Percentiles rank a stretch among this genome's conserved stretches.
These are phyloP conservation scores for Epipyxis sp. DNA, from an alignment of 108 stramenopile genomes.

Conservation along the genomic window DNA sequence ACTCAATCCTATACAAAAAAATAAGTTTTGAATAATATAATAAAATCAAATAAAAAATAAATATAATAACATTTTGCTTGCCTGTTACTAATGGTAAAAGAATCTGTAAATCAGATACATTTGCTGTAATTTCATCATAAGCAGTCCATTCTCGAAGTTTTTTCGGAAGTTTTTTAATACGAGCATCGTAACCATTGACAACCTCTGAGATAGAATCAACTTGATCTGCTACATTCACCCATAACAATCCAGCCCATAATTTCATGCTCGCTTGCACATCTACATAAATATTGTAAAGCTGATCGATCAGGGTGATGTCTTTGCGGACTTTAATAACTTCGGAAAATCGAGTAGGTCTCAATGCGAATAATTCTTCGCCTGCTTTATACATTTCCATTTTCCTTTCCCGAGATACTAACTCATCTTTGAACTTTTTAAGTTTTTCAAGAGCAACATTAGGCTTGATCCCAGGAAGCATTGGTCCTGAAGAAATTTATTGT, in stretches of 20 bases:
- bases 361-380: conserved; percentile 64
- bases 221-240: conserved; percentile 48
- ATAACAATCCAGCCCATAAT: conserved; percentile 35
- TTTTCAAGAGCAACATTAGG: conserved; percentile 46
- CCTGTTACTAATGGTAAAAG: conserved; percentile 57
- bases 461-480: conserved; percentile 20
- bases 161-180: conserved; percentile 58
- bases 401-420: conserved; percentile 54
- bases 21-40: too few relatives aligned
- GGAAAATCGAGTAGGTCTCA: conserved; percentile 50
- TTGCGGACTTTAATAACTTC: conserved; percentile 58
- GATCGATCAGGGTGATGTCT: conserved; percentile 57
- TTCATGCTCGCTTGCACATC: conserved; percentile 58
- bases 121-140: conserved; percentile 38
- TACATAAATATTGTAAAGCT: conserved; percentile 60
- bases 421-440: conserved; percentile 57
- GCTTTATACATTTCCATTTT: conserved; percentile 59
- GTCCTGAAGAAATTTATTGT: too few relatives aligned
- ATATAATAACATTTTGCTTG: too few relatives aligned
- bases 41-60: too few relatives aligned
- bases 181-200: conserved; percentile 46
- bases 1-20: too few relatives aligned
- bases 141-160: conserved; percentile 60
- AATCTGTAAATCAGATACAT: conserved; percentile 53
- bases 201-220: conserved; percentile 45